Conservation (phyloP, 495 filamentous ascomycete genomes). For the Annulohypoxylon maeteangense region DNA sequence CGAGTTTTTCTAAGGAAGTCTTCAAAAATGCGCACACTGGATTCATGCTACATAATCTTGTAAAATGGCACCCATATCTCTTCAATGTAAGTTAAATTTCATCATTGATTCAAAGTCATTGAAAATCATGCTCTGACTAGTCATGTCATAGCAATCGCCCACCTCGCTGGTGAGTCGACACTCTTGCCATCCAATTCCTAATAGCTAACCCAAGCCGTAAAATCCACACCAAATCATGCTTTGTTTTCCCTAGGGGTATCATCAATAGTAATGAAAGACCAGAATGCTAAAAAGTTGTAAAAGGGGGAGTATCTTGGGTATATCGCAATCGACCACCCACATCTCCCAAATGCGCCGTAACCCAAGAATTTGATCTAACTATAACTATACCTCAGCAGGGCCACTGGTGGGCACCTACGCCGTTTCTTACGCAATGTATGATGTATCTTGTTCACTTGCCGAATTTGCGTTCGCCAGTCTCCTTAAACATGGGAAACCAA, state of each 20-base stretch:
- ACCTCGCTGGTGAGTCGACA: neutral
- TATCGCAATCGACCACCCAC: constrained; percentile 36
- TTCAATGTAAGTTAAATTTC: neutral
- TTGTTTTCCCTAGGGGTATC: constrained; percentile 45
- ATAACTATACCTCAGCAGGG: neutral
- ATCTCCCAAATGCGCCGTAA: constrained; percentile 35
- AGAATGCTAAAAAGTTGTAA: constrained; percentile 34
- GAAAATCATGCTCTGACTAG: neutral
- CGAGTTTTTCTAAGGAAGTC: no score
- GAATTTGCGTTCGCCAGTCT: neutral
- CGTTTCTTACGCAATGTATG: constrained; percentile 21
- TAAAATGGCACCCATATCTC: no score
- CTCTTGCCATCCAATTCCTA: neutral
- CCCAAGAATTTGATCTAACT: constrained; percentile 22
- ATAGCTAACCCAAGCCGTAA: constrained; percentile 2
- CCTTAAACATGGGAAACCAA: constrained; percentile 25
- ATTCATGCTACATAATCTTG: neutral
- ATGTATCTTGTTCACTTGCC: constrained; percentile 2
- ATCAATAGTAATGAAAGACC: constrained; percentile 42
- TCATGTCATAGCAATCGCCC: neutral
- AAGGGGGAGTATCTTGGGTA: constrained; percentile 33
- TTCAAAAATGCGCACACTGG: neutral
- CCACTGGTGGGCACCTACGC: neutral
- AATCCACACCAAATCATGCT: constrained; percentile 25
- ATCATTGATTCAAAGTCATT: neutral